Evolutionary conservation across 2,329 filamentous ascomycete species (phyloP).

Genomic region (Seiridium cupressi): DNA sequence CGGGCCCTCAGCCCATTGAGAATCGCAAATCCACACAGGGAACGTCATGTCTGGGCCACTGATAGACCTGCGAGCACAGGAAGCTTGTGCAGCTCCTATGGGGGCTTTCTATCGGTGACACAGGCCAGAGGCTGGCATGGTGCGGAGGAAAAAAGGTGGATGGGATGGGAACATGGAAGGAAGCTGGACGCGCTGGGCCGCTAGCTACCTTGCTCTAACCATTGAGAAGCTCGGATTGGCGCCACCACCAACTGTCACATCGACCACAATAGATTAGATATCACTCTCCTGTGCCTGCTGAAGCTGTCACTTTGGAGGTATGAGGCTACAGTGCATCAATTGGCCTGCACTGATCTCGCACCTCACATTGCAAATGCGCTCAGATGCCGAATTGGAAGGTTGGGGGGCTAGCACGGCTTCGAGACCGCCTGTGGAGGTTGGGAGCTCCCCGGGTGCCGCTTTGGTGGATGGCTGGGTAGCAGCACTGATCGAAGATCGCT

Average conservation of each 20-base stretch:
- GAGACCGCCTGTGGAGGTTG: not conserved
- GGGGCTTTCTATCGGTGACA: not conserved
- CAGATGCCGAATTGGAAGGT: not conserved
- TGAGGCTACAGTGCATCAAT: not conserved
- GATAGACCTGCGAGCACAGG: too few species aligned
- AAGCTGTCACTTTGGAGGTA: too few species aligned
- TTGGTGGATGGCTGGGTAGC: conserved; percentile 10
- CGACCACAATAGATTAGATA: not conserved
- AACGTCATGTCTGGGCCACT: too few species aligned
- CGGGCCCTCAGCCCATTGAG: too few species aligned
- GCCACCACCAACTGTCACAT: not conserved
- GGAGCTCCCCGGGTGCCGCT: not conserved
- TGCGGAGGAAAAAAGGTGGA: too few species aligned
- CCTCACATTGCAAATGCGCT: not conserved
- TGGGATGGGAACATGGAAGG: not conserved
- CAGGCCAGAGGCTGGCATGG: too few species aligned
- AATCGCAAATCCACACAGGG: too few species aligned
- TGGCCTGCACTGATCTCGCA: not conserved
- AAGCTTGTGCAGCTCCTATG: too few species aligned
- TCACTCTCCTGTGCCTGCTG: not conserved
- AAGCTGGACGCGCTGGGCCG: not conserved
- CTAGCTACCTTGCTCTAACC: not conserved
- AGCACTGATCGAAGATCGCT: conserved; percentile 4
- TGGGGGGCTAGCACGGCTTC: not conserved
- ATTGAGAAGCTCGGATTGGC: not conserved